Evolutionary conservation across 2,329 filamentous ascomycete species (phyloP), one percentile per base, ranked within the genome.

Genomic region (Colletotrichum tabaci): DNA sequence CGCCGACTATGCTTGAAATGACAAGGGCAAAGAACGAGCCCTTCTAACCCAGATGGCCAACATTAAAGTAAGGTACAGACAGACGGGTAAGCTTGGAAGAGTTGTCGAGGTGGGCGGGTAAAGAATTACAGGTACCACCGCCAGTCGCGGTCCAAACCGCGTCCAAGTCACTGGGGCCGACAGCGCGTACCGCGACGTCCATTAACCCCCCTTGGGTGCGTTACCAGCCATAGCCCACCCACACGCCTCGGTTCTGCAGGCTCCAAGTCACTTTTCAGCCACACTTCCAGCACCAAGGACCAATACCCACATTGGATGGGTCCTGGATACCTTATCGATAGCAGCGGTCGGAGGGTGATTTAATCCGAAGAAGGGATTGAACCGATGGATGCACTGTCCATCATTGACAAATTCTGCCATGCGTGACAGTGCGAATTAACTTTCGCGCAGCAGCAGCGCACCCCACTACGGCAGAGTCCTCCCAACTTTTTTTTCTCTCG

Each of bases 121-220:
- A 58, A n/a, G 61, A 35, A 49, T 70, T 30, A 23, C 35, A 65
- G 49, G 55, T 56, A 53, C 40, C 58, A 60, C 35, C 55, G 30
- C 13, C 38, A 50, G 53, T 44, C 70, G 70, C 70, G 71, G 67
- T 38, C 26, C 42, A 60, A 58, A 50, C 35, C 70, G 70, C 70
- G 71, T 72, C 16, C 42, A 42, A 63, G 46, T 56, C 23, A 30
- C 55, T 49, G 56, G 62, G 61, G 38, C 38, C 23, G 23, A 63
- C 23, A 64, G 52, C 69, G 71, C 67, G 71, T 72, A 61, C 53
- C 71, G 71, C 71, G 71, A 72, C 68, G 61, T 66, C 71, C 68
- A 72, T 72, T 67, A 60, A 68, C 56, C 65, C 46, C 46, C 26
- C 46, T 52, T n/a, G 16, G 12, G 18, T 40, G n/a, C 53, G 8